Evolutionary conservation across 2,329 filamentous ascomycete species (phyloP), one percentile per base, ranked within the genome.

Genomic region (Phialophora chinensis): DNA sequence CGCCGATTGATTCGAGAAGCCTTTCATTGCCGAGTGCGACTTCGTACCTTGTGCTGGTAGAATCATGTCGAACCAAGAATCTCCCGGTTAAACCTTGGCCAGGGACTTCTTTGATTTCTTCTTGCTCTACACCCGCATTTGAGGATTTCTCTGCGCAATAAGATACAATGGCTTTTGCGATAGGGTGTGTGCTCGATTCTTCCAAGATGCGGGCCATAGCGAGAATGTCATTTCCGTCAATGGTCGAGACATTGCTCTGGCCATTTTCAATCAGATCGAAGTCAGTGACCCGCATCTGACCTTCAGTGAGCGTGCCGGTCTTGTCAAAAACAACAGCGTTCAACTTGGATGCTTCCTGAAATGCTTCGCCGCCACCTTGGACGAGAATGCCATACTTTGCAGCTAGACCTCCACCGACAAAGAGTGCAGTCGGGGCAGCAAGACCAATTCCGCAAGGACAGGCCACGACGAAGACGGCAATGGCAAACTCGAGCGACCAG

Each of bases 291-390:
- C 79, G 80, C 27, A 87, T 81, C 54, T 85, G 83, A n/a, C 84
- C 85, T 72, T 90, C 81, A 0, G 92, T 95, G 65, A 96, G 80
- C 0, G 92, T 96, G 1, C 92, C 92, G 0, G 92, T 96, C 82
- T 96, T 95, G 83, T 96, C 92, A 75, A 96, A 95, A 0, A 95
- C 90, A 47, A 95, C 88, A 60, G 89, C 90, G 75, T 92, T 88
- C 53, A 93, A 84, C 11, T 86, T 86, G 75, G 90, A 93, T 3
- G 91, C 91, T 79, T 92, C 92, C 76, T 94, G 91, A 75, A 95
- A 94, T 0, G 91, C 92, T 75, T 93, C 91, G 38, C 92, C 92
- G 25, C 92, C 92, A 25, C 92, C 91, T 77, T 93, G 92, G 72
- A 91, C 91, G 0, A 96, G 82, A 62, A 96, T 92, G 1, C 92